Conservation (phyloP, 805 yeast genomes). For the Yueomyces sinensis region DNA sequence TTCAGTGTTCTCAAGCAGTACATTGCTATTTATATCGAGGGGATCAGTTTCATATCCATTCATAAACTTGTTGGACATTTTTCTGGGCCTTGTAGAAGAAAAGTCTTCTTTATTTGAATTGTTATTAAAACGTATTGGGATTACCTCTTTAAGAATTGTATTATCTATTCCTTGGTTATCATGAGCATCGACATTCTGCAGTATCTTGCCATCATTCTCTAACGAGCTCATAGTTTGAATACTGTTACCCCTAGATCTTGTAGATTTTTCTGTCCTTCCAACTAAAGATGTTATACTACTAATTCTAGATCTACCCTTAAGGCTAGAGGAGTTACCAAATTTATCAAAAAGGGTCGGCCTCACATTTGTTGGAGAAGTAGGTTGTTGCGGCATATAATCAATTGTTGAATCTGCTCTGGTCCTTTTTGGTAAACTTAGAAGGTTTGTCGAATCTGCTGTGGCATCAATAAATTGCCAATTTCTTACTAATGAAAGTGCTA, state of each 20-base stretch:
- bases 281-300: neutral
- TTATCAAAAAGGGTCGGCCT: neutral
- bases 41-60: no score
- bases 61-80: no score
- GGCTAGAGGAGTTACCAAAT: neutral
- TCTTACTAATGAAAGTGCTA: constrained; percentile 47
- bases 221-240: neutral
- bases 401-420: constrained; percentile 2
- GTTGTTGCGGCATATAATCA: constrained; percentile 5
- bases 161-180: no score
- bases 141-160: no score
- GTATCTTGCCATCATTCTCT: no score
- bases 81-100: no score
- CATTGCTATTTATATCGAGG: no score
- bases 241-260: neutral
- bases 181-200: no score
- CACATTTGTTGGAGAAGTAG: neutral
- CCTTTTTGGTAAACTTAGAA: neutral
- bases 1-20: no score
- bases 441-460: neutral
- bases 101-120: no score
- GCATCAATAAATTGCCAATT: constrained; percentile 49
- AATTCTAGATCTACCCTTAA: neutral
- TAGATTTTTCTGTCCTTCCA: neutral
- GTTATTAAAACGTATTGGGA: no score